Evolutionary conservation across 208 protist genomes (phyloP).

Genomic region (Leptomonas seymouri): DNA sequence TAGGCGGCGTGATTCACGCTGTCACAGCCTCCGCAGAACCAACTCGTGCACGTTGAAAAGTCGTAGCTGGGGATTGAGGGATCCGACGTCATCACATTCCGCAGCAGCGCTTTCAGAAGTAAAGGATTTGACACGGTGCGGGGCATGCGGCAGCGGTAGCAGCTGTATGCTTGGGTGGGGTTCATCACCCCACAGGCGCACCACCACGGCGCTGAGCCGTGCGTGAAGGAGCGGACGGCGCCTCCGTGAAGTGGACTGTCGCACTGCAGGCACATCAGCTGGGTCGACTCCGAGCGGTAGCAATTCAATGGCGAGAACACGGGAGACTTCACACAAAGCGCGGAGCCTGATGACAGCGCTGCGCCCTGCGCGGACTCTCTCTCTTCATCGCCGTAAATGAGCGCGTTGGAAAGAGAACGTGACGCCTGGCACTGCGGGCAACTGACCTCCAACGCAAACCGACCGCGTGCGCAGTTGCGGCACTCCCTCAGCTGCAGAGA

Average conservation of each 20-base stretch:
- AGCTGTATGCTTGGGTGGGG: constrained; percentile 34
- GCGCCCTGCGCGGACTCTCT: background rate
- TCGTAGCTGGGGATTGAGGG: constrained; percentile 36
- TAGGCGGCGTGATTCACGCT: constrained; percentile 67
- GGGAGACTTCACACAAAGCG: background rate
- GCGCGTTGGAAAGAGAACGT: constrained; percentile 40
- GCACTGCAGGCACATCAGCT: constrained; percentile 51
- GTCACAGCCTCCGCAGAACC: constrained; percentile 73
- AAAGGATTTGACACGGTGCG: constrained; percentile 27
- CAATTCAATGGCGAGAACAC: constrained; percentile 58
- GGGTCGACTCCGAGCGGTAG: constrained; percentile 34
- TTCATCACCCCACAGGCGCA: constrained; percentile 69
- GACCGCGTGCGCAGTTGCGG: constrained; percentile 54
- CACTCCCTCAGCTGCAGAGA: constrained; percentile 56
- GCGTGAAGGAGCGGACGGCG: constrained; percentile 11
- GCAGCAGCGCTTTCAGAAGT: constrained; percentile 36
- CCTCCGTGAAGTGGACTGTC: constrained; percentile 53
- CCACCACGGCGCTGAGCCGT: constrained; percentile 43
- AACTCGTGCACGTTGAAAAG: constrained; percentile 59
- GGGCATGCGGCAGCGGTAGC: constrained; percentile 69
- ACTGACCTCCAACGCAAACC: constrained; percentile 50
- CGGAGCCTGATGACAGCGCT: background rate
- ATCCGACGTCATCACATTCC: background rate
- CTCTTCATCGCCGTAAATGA: constrained; percentile 46
- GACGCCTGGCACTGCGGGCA: constrained; percentile 45